Conservation (phyloP, 805 yeast species). For the Pichia membranifaciens region DNA sequence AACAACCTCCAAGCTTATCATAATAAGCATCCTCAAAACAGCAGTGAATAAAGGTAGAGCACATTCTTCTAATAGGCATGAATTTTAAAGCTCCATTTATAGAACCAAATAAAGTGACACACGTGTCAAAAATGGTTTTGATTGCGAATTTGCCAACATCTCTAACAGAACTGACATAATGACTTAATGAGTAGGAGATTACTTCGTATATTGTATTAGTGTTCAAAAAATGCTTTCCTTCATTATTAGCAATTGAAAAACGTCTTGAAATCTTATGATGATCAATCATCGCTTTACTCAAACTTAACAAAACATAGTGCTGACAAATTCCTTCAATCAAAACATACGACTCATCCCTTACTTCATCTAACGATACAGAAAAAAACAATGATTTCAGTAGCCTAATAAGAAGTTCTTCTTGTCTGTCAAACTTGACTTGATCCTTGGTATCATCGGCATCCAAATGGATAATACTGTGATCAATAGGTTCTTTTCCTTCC, state of each 20-base stretch:
- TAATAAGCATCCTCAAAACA: slow-evolving; percentile 88
- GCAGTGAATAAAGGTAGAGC: slow-evolving; percentile 79
- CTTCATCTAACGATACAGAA: slow-evolving; percentile 68
- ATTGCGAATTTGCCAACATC: slow-evolving; percentile 66
- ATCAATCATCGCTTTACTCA: slow-evolving; percentile 67
- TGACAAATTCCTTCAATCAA: slow-evolving; percentile 64
- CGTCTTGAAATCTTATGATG: slow-evolving; percentile 61
- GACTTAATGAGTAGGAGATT: slow-evolving; percentile 72
- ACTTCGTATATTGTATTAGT: slow-evolving; percentile 71
- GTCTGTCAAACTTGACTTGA: slow-evolving; percentile 44
- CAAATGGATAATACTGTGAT: slow-evolving; percentile 19
- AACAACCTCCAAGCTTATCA: slow-evolving; percentile 80
- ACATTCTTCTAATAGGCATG: slow-evolving; percentile 69
- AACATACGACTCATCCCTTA: slow-evolving; percentile 57
- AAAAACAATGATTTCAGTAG: slow-evolving; percentile 68
- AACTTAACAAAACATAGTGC: slow-evolving; percentile 73
- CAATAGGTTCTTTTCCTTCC: slow-evolving; percentile 23
- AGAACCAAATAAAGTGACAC: slow-evolving; percentile 62
- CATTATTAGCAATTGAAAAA: slow-evolving; percentile 72
- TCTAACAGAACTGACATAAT: slow-evolving; percentile 63
- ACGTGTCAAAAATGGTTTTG: slow-evolving; percentile 52
- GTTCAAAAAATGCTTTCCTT: slow-evolving; percentile 64
- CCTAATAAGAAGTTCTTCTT: slow-evolving; percentile 59
- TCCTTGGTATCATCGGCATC: slow-evolving; percentile 42
- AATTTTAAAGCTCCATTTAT: slow-evolving; percentile 61